A percentile compares a stretch with the other conserved stretches of the same genome.
These are phyloP conservation scores for Lactarius pseudohatsudake DNA, from an alignment of 768 basidiomycete genomes.

Conservation along the genomic window DNA sequence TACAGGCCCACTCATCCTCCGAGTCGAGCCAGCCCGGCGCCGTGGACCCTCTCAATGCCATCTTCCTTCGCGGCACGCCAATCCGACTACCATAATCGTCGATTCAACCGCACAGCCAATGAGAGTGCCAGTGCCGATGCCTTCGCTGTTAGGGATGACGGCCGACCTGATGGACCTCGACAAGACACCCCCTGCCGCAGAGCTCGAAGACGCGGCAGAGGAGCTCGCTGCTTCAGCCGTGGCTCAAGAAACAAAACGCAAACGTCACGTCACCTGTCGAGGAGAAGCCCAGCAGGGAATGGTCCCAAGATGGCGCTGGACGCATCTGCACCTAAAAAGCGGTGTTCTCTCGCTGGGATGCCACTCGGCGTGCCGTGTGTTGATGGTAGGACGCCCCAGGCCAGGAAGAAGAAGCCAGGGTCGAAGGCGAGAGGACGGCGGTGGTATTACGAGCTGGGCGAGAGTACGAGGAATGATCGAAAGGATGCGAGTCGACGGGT, in stretches of 20 bases:
- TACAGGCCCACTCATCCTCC: too few species aligned
- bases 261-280: conserved; percentile 67
- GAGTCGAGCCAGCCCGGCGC: too few species aligned
- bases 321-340: conserved; percentile 80
- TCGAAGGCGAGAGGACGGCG: too few species aligned
- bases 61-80: conserved; percentile 71
- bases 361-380: conserved; percentile 46
- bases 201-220: conserved; percentile 69
- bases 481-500: too few species aligned
- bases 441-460: too few species aligned
- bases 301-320: conserved; percentile 75
- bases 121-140: conserved; percentile 83
- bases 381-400: too few species aligned
- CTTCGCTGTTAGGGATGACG: conserved; percentile 67
- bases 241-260: conserved; percentile 58
- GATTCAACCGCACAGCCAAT: conserved; percentile 81
- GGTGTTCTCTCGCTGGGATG: conserved; percentile 96
- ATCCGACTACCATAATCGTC: conserved; percentile 91
- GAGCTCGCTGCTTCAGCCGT: conserved; percentile 63
- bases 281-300: conserved; percentile 58
- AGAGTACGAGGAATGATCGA: too few species aligned
- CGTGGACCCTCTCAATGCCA: too few species aligned
- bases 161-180: conserved; percentile 79
- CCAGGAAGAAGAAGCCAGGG: too few species aligned
- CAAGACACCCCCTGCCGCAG: conserved; percentile 85